A percentile compares a stretch with the other conserved stretches of the same genome.
Evolutionary conservation across 768 basidiomycete genomes (phyloP).

Genomic region (Termitomyces titanicus): DNA sequence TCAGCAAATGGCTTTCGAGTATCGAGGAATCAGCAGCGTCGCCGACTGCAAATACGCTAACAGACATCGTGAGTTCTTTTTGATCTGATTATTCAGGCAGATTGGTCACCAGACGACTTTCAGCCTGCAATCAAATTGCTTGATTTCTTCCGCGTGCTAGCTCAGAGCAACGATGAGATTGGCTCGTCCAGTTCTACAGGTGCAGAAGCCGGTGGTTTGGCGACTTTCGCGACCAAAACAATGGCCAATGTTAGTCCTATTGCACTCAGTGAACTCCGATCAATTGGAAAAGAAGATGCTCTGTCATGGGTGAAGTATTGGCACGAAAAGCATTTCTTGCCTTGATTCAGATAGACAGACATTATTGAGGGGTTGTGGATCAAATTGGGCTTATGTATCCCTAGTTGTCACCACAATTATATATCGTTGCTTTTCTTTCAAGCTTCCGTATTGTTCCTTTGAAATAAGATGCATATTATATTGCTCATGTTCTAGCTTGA

Average conservation of each 20-base stretch:
- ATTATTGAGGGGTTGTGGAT: too few relatives aligned
- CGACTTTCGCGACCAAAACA: conserved; percentile 1
- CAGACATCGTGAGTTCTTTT: conserved; percentile 9
- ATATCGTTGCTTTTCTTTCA: too few relatives aligned
- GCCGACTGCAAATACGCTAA: conserved; percentile 8
- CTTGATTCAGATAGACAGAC: too few relatives aligned
- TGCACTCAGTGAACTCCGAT: background rate
- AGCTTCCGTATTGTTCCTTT: too few relatives aligned
- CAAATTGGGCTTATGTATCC: too few relatives aligned
- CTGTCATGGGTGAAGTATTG: conserved; percentile 2
- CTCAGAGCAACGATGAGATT: background rate
- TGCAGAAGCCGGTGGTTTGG: background rate
- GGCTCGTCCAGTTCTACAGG: background rate
- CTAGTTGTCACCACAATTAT: too few relatives aligned
- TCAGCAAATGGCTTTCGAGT: conserved; percentile 19
- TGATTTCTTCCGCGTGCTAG: conserved; percentile 11
- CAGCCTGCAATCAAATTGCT: conserved; percentile 15
- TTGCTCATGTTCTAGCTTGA: too few relatives aligned
- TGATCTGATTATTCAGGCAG: background rate
- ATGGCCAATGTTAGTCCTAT: background rate
- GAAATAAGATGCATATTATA: too few relatives aligned
- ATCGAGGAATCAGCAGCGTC: conserved; percentile 11
- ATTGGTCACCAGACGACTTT: background rate
- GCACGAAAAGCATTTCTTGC: background rate
- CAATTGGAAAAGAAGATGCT: conserved; percentile 1